A percentile compares a stretch with the other conserved stretches of the same genome.
Conservation (phyloP, 257 asterid species). For the Solanum lycopersicoides region DNA sequence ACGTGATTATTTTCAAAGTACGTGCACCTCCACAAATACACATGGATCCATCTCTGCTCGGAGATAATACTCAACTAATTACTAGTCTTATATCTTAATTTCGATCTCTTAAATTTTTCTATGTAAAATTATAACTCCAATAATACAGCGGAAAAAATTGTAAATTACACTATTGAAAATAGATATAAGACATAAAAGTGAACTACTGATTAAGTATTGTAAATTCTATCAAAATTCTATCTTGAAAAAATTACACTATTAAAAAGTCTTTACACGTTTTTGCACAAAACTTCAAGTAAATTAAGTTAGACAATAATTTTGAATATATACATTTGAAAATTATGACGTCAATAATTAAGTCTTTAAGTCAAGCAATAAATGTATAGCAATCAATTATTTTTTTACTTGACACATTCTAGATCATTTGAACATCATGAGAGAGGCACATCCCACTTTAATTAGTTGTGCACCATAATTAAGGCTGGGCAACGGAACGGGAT, state of each 20-base stretch:
- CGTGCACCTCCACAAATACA: too few relatives aligned
- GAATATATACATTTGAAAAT: background rate
- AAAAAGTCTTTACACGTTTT: background rate
- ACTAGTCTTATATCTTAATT: background rate
- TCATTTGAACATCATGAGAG: background rate
- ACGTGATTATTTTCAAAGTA: too few relatives aligned
- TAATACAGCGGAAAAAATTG: too few relatives aligned
- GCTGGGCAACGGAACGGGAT: too few relatives aligned
- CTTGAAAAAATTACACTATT: background rate
- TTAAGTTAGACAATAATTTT: background rate
- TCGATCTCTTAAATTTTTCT: rapidly evolving
- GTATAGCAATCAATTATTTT: background rate
- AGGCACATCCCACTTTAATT: background rate
- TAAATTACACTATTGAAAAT: too few relatives aligned
- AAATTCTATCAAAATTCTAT: background rate
- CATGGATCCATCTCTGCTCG: too few relatives aligned
- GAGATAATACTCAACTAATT: background rate
- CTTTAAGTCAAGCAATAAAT: background rate
- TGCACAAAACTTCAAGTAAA: background rate
- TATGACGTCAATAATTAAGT: background rate
- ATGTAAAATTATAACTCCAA: too few relatives aligned
- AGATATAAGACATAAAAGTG: too few relatives aligned
- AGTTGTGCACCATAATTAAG: background rate
- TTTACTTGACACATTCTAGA: background rate
- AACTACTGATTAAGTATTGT: too few relatives aligned